phyloP scores from a whole-genome alignment of 31 red algal genomes.

The Bonnemaisonia californica region DNA sequence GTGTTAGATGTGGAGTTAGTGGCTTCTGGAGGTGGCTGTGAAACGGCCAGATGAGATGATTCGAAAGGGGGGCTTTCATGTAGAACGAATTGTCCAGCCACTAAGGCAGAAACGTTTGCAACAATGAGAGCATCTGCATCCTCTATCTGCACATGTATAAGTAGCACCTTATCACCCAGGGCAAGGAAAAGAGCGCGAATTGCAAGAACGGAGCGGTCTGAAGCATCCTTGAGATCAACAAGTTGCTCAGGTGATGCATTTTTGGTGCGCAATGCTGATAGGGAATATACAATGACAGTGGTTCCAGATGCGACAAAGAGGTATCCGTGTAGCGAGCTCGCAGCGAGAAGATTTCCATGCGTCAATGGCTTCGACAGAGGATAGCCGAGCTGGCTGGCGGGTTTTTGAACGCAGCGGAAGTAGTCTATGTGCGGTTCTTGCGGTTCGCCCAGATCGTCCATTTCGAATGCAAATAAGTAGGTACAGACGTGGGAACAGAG shows the following conservation, averaged over 20 bases:
- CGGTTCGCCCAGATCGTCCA: slow-evolving; percentile 21
- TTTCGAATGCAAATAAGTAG: background rate
- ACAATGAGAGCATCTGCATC: background rate
- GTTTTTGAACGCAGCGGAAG: slow-evolving; percentile 21
- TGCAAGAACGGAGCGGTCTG: background rate
- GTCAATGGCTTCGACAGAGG: background rate
- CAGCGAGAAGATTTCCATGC: slow-evolving; percentile 18
- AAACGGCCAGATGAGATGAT: background rate
- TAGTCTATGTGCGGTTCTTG: slow-evolving; percentile 13
- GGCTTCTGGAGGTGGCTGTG: background rate
- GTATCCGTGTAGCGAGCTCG: slow-evolving; percentile 44
- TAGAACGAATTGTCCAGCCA: background rate
- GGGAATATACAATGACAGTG: slow-evolving; percentile 15
- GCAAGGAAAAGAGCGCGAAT: background rate
- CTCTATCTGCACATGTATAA: background rate
- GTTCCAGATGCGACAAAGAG: slow-evolving; percentile 5
- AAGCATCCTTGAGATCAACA: background rate
- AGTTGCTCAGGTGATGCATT: background rate
- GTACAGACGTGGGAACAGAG: background rate
- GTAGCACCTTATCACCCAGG: background rate
- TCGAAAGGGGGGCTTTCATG: background rate
- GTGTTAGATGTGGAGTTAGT: background rate
- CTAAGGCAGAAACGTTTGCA: background rate
- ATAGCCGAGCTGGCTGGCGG: slow-evolving; percentile 1
- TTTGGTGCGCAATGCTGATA: slow-evolving; percentile 14